A percentile compares a stretch with the other conserved stretches of the same genome.
phyloP scores from a whole-genome alignment of 352 stramenopile genomes.

The Globisporangium rhizosaccharum region DNA sequence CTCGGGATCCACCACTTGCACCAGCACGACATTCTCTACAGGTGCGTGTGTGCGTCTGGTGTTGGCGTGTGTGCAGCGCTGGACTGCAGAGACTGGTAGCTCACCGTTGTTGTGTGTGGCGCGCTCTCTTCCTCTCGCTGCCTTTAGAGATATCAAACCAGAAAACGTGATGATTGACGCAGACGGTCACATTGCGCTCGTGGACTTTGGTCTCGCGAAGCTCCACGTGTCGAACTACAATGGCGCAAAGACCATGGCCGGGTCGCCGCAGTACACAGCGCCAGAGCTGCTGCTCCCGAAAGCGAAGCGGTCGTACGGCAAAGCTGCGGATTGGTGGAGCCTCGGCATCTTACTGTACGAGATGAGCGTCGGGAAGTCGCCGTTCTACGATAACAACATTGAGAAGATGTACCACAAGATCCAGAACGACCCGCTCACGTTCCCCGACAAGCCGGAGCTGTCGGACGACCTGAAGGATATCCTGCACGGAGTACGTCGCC shows the following conservation, averaged over 20 bases:
- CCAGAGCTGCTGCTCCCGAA: slow-evolving; percentile 81
- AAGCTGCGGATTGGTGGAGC: slow-evolving; percentile 88
- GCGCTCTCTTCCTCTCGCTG: neutral
- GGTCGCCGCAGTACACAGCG: slow-evolving; percentile 84
- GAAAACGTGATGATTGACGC: slow-evolving; percentile 96
- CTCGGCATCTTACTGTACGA: slow-evolving; percentile 90
- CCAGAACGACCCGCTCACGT: slow-evolving; percentile 78
- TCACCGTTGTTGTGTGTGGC: neutral
- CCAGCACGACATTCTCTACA: slow-evolving; percentile 93
- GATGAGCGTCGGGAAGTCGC: slow-evolving; percentile 91
- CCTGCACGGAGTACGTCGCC: slow-evolving; percentile 43
- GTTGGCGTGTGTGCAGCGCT: neutral
- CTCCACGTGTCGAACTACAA: slow-evolving; percentile 89
- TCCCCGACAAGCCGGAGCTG: slow-evolving; percentile 69
- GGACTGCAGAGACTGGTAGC: too few relatives aligned
- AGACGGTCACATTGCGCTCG: slow-evolving; percentile 93
- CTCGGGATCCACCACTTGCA: slow-evolving; percentile 92
- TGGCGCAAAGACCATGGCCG: slow-evolving; percentile 85
- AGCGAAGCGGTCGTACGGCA: slow-evolving; percentile 83
- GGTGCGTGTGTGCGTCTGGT: slow-evolving; percentile 16
- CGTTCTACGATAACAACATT: slow-evolving; percentile 93
- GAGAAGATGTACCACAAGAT: slow-evolving; percentile 94
- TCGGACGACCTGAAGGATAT: slow-evolving; percentile 75
- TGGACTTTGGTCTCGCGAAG: slow-evolving; percentile 94
- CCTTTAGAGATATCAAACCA: slow-evolving; percentile 91